Conservation (phyloP, 768 basidiomycete species). For the Suillus plorans region DNA sequence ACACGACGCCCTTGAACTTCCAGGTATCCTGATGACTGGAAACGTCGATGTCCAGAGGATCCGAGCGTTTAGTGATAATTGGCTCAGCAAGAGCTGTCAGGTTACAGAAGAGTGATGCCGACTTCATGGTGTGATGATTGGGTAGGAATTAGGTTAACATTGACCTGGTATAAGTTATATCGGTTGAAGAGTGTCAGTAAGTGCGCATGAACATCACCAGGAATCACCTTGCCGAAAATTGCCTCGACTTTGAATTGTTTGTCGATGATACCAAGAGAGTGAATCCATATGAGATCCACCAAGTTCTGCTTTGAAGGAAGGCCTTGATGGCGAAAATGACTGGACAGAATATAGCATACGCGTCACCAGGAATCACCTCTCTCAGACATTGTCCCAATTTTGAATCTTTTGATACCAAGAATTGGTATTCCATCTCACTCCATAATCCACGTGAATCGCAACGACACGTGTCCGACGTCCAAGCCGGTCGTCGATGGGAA, state of each 20-base stretch:
- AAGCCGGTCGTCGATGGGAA: not conserved
- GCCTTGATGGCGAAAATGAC: no score
- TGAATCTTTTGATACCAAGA: not conserved
- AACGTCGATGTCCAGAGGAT: conserved; percentile 50
- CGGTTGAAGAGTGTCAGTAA: not conserved
- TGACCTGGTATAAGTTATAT: no score
- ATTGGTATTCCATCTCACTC: not conserved
- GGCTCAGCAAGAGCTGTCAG: conserved; percentile 1
- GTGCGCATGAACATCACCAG: not conserved
- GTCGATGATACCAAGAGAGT: not conserved
- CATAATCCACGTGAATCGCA: not conserved
- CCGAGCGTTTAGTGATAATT: conserved; percentile 30
- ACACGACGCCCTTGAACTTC: conserved; percentile 47
- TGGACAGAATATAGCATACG: not conserved
- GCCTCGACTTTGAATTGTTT: not conserved
- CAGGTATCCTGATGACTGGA: conserved; percentile 46
- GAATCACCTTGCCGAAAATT: not conserved
- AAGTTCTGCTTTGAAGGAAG: not conserved
- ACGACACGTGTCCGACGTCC: not conserved
- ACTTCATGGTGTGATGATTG: conserved; percentile 4
- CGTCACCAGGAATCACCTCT: not conserved
- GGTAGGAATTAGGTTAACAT: no score
- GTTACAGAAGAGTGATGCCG: not conserved
- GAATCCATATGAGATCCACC: not conserved
- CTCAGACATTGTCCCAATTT: not conserved